Evolutionary conservation across 2,329 filamentous ascomycete genomes (phyloP).

Genomic region (Xylaria sp.): DNA sequence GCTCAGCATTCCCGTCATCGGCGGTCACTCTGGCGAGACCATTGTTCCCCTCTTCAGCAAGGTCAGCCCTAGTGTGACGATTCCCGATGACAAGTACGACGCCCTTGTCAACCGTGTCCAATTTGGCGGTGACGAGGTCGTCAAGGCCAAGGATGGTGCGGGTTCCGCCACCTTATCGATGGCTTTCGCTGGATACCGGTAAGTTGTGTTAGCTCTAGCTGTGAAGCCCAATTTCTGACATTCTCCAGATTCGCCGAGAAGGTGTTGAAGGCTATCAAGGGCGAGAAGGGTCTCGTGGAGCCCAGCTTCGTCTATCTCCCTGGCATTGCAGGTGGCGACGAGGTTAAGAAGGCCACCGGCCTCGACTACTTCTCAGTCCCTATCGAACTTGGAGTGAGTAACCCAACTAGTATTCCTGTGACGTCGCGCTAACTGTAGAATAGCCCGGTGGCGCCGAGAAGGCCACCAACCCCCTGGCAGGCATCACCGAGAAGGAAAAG

Average conservation of each 20-base stretch:
- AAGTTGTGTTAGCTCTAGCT: conserved; percentile 32
- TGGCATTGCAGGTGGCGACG: conserved; percentile 84
- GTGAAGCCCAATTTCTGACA: conserved; percentile 16
- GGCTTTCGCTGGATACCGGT: conserved; percentile 95
- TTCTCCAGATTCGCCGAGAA: conserved; percentile 82
- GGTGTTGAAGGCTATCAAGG: conserved; percentile 83
- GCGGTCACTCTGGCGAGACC: conserved; percentile 96
- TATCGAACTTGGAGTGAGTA: conserved; percentile 89
- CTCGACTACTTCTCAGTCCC: conserved; percentile 95
- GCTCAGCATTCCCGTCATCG: conserved; percentile 87
- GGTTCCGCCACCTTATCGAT: conserved; percentile 92
- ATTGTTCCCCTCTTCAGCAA: conserved; percentile 98
- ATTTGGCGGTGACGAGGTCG: conserved; percentile 96
- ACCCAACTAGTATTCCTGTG: conserved; percentile 7
- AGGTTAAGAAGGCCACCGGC: conserved; percentile 80
- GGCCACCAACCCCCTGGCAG: conserved; percentile 76
- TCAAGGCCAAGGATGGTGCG: conserved; percentile 90
- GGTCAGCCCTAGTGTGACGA: conserved; percentile 75
- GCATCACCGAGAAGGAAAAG: conserved; percentile 86
- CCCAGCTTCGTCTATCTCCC: conserved; percentile 95
- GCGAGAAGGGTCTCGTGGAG: conserved; percentile 91
- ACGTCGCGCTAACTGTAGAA: conserved; percentile 24
- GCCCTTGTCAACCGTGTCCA: conserved; percentile 92
- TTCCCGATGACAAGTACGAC: conserved; percentile 88
- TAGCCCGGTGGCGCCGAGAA: conserved; percentile 85